phyloP scores from a whole-genome alignment of 2,329 filamentous ascomycete genomes.

The Beauveria rudraprayagi region DNA sequence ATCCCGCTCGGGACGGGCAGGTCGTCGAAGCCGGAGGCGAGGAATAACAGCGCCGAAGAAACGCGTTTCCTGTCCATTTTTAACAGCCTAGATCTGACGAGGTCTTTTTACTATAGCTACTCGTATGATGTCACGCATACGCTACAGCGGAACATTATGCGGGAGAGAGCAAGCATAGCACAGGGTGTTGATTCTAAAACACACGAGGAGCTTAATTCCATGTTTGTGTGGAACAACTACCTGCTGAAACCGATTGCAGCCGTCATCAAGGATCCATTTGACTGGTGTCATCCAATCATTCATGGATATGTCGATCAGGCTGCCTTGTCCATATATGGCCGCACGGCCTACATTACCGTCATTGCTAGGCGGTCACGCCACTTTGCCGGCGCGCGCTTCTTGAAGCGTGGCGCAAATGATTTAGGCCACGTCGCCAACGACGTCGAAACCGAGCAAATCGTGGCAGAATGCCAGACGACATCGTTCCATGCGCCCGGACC shows the following conservation, averaged over 20 bases:
- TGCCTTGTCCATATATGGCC: conserved; percentile 72
- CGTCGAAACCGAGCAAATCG: conserved; percentile 97
- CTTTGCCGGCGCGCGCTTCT: conserved; percentile 87
- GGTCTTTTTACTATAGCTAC: conserved; percentile 97
- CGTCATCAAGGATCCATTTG: conserved; percentile 70
- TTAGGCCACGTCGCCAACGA: conserved; percentile 95
- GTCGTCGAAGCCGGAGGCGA: conserved; percentile 61
- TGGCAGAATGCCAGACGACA: conserved; percentile 87
- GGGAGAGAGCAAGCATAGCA: conserved; percentile 64
- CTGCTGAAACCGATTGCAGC: conserved; percentile 67
- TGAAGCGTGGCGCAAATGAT: conserved; percentile 93
- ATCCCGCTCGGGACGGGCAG: conserved; percentile 75
- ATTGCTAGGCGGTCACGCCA: conserved; percentile 87
- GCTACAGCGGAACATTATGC: conserved; percentile 82
- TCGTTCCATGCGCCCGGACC: conserved; percentile 91
- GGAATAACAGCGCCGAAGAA: conserved; percentile 68
- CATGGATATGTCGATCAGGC: conserved; percentile 95
- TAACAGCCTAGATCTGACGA: conserved; percentile 80
- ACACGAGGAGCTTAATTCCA: conserved; percentile 68
- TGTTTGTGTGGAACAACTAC: conserved; percentile 98
- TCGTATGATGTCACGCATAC: conserved; percentile 93
- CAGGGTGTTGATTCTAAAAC: conserved; percentile 52
- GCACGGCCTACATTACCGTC: conserved; percentile 83
- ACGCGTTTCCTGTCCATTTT: conserved; percentile 81
- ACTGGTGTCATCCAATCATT: conserved; percentile 94